Evolutionary conservation across 345 rosid genomes (phyloP), one percentile per base, ranked within the genome.

Genomic region (Bruguiera parviflora): DNA sequence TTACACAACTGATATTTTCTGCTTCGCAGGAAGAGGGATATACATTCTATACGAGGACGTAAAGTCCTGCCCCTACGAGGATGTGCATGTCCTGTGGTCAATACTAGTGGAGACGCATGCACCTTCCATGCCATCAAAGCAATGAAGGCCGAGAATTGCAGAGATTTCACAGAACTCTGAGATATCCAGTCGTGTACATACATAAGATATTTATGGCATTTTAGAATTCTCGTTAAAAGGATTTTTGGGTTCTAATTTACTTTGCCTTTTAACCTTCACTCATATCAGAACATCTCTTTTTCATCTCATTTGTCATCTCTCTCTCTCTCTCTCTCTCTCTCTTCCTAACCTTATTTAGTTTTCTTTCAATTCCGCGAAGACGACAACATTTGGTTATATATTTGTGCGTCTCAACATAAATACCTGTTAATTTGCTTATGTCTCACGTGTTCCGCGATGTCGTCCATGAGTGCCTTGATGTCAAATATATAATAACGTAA

Each of bases 11-110:
- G 2, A 8, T 21, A 11, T 53, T 53, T 21, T 29, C 56, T 13
- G 29, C 11, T 58, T 35, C 11, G 15, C 88, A 91, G 97, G 92
- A 66, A 85, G 87, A 86, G 97, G 92, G 75, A 83, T 91, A 74
- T 87, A 88, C 83, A 89, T 94, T 79, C 78, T 93, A 72, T 88
- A 93, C 35, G 96, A 87, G 73, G 98, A 91, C 80, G 98, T 91
- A 66, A 91, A 91, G 74, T 87, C 98, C 31, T 91, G 97, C 67
- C 87, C 88, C 24, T 91, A 80, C 43, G 98, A 94, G 83, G 97
- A 93, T 82, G 97, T 91, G 52, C 98, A 91, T 51, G 87, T 91
- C 8, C 85, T 92, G 31, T 88, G 96, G 98, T 90, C 97, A 64
- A 89, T 90, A 74, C 86, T 90, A 16, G 97, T 90, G 78, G 97